These are phyloP conservation scores for Trichosporon ovoides DNA, from an alignment of 1,284 basidiomycete species.

Conservation along the genomic window DNA sequence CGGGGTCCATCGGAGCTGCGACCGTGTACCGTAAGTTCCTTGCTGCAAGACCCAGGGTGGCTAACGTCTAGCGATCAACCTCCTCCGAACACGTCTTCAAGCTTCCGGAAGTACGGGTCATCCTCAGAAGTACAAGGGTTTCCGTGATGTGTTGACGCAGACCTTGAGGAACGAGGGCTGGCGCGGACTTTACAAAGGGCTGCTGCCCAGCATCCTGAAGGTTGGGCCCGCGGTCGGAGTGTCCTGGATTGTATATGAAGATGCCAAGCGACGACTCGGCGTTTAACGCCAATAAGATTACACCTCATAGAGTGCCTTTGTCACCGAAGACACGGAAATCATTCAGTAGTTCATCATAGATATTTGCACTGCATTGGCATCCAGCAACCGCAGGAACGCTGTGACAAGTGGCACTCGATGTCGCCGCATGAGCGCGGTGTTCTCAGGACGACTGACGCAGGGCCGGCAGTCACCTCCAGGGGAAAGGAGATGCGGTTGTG, in stretches of 20 bases:
- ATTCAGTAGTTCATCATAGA: constrained; percentile 17
- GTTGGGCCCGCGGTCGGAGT: constrained; percentile 92
- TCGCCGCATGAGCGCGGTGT: too few species aligned
- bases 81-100: constrained; percentile 90
- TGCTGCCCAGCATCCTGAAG: constrained; percentile 87
- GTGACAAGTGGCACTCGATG: neutral
- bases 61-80: constrained; percentile 59
- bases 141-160: constrained; percentile 74
- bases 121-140: constrained; percentile 79
- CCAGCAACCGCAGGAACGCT: neutral
- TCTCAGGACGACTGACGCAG: neutral
- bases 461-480: neutral
- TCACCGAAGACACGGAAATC: neutral
- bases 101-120: constrained; percentile 92
- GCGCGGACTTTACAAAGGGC: constrained; percentile 90
- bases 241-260: constrained; percentile 70
- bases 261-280: constrained; percentile 41
- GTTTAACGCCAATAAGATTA: constrained; percentile 18
- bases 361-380: constrained; percentile 17
- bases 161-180: constrained; percentile 84
- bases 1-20: constrained; percentile 84
- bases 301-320: neutral
- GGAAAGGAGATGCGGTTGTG: neutral
- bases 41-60: neutral
- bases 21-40: constrained; percentile 65